These are phyloP conservation scores for Wickerhamomyces bisporus DNA, from an alignment of 805 yeast genomes.

Conservation along the genomic window DNA sequence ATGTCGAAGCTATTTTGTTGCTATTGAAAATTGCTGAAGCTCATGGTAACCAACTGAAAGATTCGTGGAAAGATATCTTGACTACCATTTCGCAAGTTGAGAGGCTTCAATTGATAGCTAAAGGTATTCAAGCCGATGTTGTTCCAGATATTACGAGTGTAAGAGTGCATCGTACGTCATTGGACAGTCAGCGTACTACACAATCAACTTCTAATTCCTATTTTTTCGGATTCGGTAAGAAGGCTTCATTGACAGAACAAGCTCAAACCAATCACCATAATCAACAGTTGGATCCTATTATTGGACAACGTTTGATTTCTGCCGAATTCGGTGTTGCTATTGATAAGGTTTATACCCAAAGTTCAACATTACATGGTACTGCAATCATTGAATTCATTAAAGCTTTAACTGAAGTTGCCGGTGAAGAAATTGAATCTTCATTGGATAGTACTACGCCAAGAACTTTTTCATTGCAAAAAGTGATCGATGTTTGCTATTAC, in stretches of 20 bases:
- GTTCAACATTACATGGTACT: constrained; percentile 71
- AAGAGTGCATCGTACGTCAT: constrained; percentile 41
- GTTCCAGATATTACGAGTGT: constrained; percentile 86
- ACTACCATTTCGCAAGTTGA: constrained; percentile 87
- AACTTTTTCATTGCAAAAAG: constrained; percentile 87
- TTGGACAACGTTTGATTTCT: constrained; percentile 52
- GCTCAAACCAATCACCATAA: constrained; percentile 69
- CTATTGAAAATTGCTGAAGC: constrained; percentile 70
- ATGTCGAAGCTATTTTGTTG: constrained; percentile 72
- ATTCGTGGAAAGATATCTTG: constrained; percentile 82
- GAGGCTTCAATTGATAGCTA: constrained; percentile 79
- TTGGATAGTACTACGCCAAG: constrained; percentile 81
- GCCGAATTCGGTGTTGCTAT: constrained; percentile 73
- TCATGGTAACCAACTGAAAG: constrained; percentile 70
- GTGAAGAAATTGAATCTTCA: constrained; percentile 87
- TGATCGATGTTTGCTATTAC: constrained; percentile 96
- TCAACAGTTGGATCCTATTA: constrained; percentile 57
- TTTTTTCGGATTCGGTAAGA: constrained; percentile 52
- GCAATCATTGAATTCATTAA: constrained; percentile 84
- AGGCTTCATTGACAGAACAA: constrained; percentile 54
- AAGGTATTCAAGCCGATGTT: constrained; percentile 77
- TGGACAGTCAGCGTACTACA: constrained; percentile 46
- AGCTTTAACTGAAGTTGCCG: constrained; percentile 80
- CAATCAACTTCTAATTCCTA: constrained; percentile 25
- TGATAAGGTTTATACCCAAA: constrained; percentile 83